Conservation (phyloP, 345 rosid species). For the Populus pruinosa region DNA sequence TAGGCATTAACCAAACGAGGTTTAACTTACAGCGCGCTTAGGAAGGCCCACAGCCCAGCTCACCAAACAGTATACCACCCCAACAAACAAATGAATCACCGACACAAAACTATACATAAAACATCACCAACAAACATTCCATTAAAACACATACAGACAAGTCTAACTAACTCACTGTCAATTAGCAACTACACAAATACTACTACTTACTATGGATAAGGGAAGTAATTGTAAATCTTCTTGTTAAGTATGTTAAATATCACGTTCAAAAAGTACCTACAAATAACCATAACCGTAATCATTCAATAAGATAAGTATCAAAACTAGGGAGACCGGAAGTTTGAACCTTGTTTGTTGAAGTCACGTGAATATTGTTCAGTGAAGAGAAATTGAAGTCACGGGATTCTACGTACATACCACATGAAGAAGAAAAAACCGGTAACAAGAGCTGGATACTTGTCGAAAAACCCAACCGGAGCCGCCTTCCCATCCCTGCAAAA, state of each 20-base stretch:
- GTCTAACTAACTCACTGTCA: too few species aligned
- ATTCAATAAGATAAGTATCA: too few species aligned
- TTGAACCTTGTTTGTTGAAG: background rate
- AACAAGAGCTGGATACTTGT: slow-evolving; percentile 68
- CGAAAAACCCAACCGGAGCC: slow-evolving; percentile 63
- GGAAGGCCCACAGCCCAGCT: slow-evolving; percentile 97
- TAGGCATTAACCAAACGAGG: slow-evolving; percentile 2
- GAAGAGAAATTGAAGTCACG: background rate
- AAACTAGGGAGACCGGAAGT: background rate
- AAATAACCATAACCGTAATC: too few species aligned
- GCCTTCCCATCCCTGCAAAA: slow-evolving; percentile 48
- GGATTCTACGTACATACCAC: slow-evolving; percentile 51
- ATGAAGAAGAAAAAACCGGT: slow-evolving; percentile 98
- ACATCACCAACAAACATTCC: background rate
- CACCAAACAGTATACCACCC: slow-evolving; percentile 79
- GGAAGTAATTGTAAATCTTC: slow-evolving; percentile 97
- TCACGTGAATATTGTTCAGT: background rate
- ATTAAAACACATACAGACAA: background rate
- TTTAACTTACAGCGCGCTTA: slow-evolving; percentile 81
- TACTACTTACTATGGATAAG: slow-evolving; percentile 82
- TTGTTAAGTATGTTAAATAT: slow-evolving; percentile 96
- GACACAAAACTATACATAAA: slow-evolving; percentile 78
- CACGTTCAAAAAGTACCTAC: slow-evolving; percentile 89
- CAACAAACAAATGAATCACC: slow-evolving; percentile 85
- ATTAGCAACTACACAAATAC: background rate